Percentiles rank a stretch among this genome's conserved stretches.
Evolutionary conservation across 2,329 filamentous ascomycete species (phyloP).

Genomic region (Trichophyton rubrum): DNA sequence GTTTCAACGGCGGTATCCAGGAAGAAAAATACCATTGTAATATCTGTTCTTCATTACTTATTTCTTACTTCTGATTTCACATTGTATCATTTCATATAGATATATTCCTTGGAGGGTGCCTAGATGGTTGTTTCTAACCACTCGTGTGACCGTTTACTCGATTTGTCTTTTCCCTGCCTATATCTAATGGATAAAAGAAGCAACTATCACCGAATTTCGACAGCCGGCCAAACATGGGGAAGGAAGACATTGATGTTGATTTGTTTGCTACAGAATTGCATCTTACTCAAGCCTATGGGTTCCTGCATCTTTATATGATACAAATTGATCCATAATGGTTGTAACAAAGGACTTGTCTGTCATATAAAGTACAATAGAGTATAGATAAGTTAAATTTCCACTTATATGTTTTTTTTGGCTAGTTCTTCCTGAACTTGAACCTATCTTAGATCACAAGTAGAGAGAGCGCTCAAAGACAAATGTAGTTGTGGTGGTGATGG

Average conservation of each 20-base stretch:
- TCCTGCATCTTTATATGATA: background rate
- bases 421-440: background rate
- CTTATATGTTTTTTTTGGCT: background rate
- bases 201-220: background rate
- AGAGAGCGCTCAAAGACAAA: background rate
- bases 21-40: background rate
- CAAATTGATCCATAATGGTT: too few species aligned
- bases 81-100: background rate
- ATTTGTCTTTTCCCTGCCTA: background rate
- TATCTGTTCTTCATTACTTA: background rate
- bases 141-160: background rate
- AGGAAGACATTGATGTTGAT: background rate
- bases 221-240: background rate
- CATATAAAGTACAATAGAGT: background rate
- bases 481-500: background rate
- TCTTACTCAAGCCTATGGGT: background rate
- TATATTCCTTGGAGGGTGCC: background rate
- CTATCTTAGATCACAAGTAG: background rate
- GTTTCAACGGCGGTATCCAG: background rate
- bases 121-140: background rate
- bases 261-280: background rate
- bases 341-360: too few species aligned
- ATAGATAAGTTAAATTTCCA: constrained; percentile 1
- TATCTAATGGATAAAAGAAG: background rate
- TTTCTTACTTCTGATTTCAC: background rate